Percentiles rank a stretch among this genome's conserved stretches.
phyloP scores from a whole-genome alignment of 371 early-diverging fungal genomes.

The Lichtheimia corymbifera region DNA sequence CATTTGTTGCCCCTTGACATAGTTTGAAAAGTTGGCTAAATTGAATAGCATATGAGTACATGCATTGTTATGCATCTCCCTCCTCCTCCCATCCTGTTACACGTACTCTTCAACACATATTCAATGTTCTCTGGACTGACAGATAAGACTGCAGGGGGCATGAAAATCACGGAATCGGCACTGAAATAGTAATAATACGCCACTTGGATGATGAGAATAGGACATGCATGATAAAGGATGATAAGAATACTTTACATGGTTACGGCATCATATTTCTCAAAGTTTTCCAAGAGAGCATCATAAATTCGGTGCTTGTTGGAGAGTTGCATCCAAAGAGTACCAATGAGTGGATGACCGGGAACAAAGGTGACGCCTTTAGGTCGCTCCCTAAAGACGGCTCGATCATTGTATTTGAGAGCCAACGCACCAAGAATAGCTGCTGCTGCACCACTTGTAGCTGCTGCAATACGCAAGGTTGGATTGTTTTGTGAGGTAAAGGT shows the following conservation, averaged over 20 bases:
- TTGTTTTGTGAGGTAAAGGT: too few relatives aligned
- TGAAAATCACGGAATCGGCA: constrained; percentile 16
- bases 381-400: constrained; percentile 25
- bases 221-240: too few relatives aligned
- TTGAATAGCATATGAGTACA: neutral
- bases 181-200: constrained; percentile 6
- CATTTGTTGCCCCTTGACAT: constrained; percentile 29
- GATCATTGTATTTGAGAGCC: constrained; percentile 25
- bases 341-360: constrained; percentile 25
- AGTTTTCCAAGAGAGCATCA: constrained; percentile 20
- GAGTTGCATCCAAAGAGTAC: constrained; percentile 18
- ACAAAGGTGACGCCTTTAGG: constrained; percentile 16
- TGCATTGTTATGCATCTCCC: neutral
- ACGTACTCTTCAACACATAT: constrained; percentile 28
- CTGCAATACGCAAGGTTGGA: too few relatives aligned
- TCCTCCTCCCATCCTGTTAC: too few relatives aligned
- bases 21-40: constrained; percentile 37
- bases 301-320: constrained; percentile 19
- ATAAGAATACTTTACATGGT: constrained; percentile 12
- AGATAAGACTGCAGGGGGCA: constrained; percentile 20
- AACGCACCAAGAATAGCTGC: constrained; percentile 21
- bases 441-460: constrained; percentile 19
- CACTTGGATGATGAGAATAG: too few relatives aligned
- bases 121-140: constrained; percentile 26
- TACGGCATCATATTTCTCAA: constrained; percentile 12